Evolutionary conservation across 352 stramenopile genomes (phyloP).

Genomic region (Globisporangium perplexum): DNA sequence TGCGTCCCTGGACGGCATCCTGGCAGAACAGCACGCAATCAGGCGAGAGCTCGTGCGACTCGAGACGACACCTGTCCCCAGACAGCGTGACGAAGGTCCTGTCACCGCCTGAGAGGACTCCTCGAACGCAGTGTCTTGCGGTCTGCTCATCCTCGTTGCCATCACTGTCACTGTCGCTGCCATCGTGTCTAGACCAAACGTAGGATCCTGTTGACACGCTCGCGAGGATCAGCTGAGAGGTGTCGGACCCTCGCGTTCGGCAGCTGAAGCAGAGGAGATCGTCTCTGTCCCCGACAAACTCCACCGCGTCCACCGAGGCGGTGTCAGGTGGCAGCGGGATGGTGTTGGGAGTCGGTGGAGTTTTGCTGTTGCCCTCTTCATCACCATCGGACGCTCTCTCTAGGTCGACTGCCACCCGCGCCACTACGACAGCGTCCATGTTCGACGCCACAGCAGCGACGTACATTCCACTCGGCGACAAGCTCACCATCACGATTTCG

Average conservation of each 20-base stretch:
- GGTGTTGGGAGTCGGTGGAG: too few species aligned
- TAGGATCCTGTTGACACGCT: background rate
- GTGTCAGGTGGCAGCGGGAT: slow-evolving; percentile 3
- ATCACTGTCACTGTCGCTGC: too few species aligned
- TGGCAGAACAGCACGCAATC: too few species aligned
- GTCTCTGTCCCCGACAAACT: slow-evolving; percentile 4
- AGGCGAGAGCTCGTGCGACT: slow-evolving; percentile 2
- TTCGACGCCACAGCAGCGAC: slow-evolving; percentile 20
- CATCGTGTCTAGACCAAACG: background rate
- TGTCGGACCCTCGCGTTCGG: background rate
- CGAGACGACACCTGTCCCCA: slow-evolving; percentile 2
- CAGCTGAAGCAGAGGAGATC: slow-evolving; percentile 9
- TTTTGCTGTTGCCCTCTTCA: background rate
- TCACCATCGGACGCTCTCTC: background rate
- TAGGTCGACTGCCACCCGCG: background rate
- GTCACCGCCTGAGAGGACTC: background rate
- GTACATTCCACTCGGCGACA: slow-evolving; percentile 18
- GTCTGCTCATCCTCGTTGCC: background rate
- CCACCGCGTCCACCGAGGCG: slow-evolving; percentile 1
- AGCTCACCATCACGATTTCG: slow-evolving; percentile 22
- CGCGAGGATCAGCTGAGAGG: slow-evolving; percentile 1
- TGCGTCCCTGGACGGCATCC: too few species aligned
- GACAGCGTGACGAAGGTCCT: slow-evolving; percentile 5
- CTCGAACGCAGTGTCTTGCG: background rate
- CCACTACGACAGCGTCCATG: slow-evolving; percentile 17